Evolutionary conservation across 352 stramenopile species (phyloP), one percentile per base, ranked within the genome.

Genomic region (Pythium rhizo-oryzae): DNA sequence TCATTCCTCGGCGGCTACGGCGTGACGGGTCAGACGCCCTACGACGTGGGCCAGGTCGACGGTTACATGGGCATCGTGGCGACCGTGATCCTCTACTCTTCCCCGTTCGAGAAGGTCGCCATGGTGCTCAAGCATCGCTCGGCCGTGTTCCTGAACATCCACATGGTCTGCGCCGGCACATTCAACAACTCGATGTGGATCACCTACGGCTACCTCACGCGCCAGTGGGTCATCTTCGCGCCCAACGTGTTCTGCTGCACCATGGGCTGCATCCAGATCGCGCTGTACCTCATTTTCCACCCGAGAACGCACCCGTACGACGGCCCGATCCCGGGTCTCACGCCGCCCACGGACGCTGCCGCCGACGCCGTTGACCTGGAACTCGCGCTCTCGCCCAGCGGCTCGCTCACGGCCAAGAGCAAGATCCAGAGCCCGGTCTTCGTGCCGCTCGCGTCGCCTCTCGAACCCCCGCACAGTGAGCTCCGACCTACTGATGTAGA

Each of bases 161-260:
- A 80, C 23, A 85, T 87, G 81, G 71, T 85, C 43, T 62, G 80
- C 55, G 76, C 72, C 1, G 77, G 71, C 16, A 74, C 72, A 0
- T 70, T 76, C 37, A 90, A 86, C 76, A 86, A 84, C 56, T 69
- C 65, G 12, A 59, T 82, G 61, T 86, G 80, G 78, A 75, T 86
- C 70, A 73, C 53, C 19, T 86, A 84, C 75, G 74, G 74, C 21
- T 62, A 71, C 8, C 65, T 86, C 55, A 65, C 75, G 21, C 49
- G 61, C 3, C 66, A 85, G 30, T 81, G 73, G 81, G 77, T 89
- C 54, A 60, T 89, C 39, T 80, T 86, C 58, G 72, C 78, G n/a
- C 79, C 79, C 18, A 84, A 86, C 59, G 64, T 76, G 18, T 73
- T 76, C 46, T 86, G 78, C 33, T 69, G 68, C 41, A 67, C 56